Base-by-base conservation (phyloP, 2,329 filamentous ascomycete genomes). In the Paraphaeosphaeria minitans region DNA sequence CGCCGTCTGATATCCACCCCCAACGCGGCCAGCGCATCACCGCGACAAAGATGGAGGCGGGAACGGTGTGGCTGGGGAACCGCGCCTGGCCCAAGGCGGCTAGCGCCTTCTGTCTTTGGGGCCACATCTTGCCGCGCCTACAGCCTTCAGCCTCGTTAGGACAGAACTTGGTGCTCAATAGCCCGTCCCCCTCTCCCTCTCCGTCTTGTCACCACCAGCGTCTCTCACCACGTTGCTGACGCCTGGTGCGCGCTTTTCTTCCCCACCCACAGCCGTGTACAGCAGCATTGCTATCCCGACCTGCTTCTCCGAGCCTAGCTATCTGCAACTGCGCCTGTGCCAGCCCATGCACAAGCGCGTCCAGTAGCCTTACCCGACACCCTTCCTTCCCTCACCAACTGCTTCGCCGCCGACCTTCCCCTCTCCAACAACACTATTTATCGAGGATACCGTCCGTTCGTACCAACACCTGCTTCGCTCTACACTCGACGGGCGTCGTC, bases 1-100 rank as follows among this genome's bases (percentile, higher is more conserved):
- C 27, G 29, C 29, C 51, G 51, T 51, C 22, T 47, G 46, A 55
- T 54, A 54, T 50, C 37, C 37, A 33, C 37, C 37, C 37, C 22
- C 37, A 10, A 24, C 14, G 33, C 56, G 50, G 45, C 48, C 56
- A 58, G 21, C 56, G 56, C 56, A 58, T 54, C 56, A 46, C 56
- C 37, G 39, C 43, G 29, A 50, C 37, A 58, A 55, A 50, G 37
- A 22, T 50, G 45, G 51, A 53, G 51, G 41, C 51, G 51, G 51
- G 51, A 53, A 35, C n/a, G 19, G 39, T 24, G 51, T 53, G 51
- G 51, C 51, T 53, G 51, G 51, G 41, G 33, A 21, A 27, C 16
- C 46, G 46, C 51, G 19, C 51, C 51, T 46, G 41, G 27, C 51
- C 51, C n/a, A 8, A 24, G 12, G 12, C n/a, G 51, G 41, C n/a